Conservation (phyloP, 164 flowering plant species). For the Vitis amurensis region DNA sequence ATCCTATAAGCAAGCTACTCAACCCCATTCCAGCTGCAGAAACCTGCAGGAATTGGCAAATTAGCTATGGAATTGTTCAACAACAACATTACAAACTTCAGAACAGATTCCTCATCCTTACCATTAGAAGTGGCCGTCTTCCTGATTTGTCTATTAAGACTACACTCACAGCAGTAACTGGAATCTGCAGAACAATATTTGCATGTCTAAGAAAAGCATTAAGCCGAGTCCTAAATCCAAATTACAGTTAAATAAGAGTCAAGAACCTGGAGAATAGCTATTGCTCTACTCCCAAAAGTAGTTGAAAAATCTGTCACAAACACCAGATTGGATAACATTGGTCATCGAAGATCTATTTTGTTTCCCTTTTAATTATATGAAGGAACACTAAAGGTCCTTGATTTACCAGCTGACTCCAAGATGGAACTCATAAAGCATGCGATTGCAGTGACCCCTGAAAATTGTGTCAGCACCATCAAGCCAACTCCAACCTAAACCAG, state of each 20-base stretch:
- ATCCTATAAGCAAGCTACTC: background rate
- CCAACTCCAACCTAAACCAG: background rate
- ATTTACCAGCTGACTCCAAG: slow-evolving; percentile 2
- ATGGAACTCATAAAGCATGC: background rate
- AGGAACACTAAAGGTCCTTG: too few relatives aligned
- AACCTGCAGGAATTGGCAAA: background rate
- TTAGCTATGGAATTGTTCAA: too few relatives aligned
- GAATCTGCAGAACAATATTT: background rate
- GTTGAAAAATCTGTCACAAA: background rate
- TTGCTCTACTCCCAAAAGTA: background rate
- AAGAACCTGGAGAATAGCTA: background rate
- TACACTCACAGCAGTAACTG: background rate
- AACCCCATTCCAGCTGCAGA: slow-evolving; percentile 4
- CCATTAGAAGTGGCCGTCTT: slow-evolving; percentile 6
- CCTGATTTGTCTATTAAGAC: background rate
- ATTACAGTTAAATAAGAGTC: background rate
- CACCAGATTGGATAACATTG: background rate
- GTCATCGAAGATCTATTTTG: background rate
- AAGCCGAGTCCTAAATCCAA: background rate
- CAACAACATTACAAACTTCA: too few relatives aligned
- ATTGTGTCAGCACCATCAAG: background rate
- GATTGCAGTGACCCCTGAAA: background rate
- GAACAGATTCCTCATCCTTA: background rate
- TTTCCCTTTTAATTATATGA: background rate
- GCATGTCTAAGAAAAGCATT: background rate